phyloP scores from a whole-genome alignment of 768 basidiomycete species.

The Boletus sp. region DNA sequence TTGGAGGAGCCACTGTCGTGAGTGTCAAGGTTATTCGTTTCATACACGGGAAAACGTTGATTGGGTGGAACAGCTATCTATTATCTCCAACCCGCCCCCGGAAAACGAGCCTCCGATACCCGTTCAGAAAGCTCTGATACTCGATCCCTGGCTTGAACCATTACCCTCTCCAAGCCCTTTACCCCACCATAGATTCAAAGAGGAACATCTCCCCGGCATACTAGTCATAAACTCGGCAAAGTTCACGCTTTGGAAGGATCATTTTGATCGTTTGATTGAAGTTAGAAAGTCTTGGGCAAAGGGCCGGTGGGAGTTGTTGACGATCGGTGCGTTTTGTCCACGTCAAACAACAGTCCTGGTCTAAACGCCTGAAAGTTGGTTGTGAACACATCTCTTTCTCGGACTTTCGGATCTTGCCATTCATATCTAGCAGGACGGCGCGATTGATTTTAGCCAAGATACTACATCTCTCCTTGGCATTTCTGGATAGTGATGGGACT shows the following conservation, averaged over 20 bases:
- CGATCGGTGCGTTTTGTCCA: constrained; percentile 41
- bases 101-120: constrained; percentile 45
- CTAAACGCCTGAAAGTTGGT: constrained; percentile 17
- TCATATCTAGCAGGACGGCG: constrained; percentile 17
- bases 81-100: constrained; percentile 52
- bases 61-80: constrained; percentile 43
- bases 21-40: constrained; percentile 17
- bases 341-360: background rate
- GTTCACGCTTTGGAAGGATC: constrained; percentile 78
- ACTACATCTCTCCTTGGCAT: constrained; percentile 19
- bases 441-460: constrained; percentile 24
- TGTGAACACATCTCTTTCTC: constrained; percentile 29
- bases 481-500: constrained; percentile 19
- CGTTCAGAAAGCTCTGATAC: constrained; percentile 54
- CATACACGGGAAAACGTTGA: background rate
- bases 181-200: constrained; percentile 16
- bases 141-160: constrained; percentile 88
- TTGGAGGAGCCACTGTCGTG: constrained; percentile 55
- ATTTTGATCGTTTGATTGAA: constrained; percentile 58
- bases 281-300: constrained; percentile 58
- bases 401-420: constrained; percentile 28
- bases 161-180: constrained; percentile 55
- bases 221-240: constrained; percentile 74
- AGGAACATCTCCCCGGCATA: constrained; percentile 36
- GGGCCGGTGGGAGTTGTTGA: constrained; percentile 42